Evolutionary conservation across 2,329 filamentous ascomycete species (phyloP).

Genomic region (Colletotrichum trifolii): DNA sequence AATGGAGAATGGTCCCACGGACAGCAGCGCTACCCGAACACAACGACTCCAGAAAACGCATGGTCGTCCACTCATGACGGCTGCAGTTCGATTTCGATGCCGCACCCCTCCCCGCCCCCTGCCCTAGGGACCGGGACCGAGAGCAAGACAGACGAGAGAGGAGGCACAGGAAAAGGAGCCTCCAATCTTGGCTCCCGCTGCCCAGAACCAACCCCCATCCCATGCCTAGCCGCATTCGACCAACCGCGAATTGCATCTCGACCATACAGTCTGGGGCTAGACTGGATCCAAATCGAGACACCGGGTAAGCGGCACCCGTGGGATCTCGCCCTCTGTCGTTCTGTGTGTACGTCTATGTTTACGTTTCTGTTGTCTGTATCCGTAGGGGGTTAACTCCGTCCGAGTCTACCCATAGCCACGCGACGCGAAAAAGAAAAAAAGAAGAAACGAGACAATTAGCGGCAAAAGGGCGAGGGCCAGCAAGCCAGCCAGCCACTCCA

Average conservation of each 20-base stretch:
- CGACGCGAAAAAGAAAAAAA: too few species aligned
- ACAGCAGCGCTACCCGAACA: too few species aligned
- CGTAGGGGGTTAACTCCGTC: too few species aligned
- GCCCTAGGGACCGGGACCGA: too few species aligned
- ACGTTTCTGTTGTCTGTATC: too few species aligned
- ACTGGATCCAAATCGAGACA: not conserved
- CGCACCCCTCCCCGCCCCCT: not conserved
- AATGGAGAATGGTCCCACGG: too few species aligned
- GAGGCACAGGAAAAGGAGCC: conserved; percentile 20
- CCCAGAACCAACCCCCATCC: conserved; percentile 2
- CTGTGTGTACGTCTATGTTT: too few species aligned
- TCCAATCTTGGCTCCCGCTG: conserved; percentile 35
- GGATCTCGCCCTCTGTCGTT: not conserved
- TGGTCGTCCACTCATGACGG: not conserved
- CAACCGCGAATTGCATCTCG: not conserved
- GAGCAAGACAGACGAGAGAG: not conserved
- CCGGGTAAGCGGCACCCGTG: not conserved
- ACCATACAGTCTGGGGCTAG: not conserved
- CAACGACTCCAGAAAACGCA: too few species aligned
- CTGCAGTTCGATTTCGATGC: not conserved
- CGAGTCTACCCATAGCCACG: too few species aligned
- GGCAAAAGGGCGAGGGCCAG: too few species aligned
- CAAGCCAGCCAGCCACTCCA: too few species aligned
- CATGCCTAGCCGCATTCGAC: not conserved
- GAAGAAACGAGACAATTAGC: too few species aligned